Evolutionary conservation across 345 rosid genomes (phyloP), one percentile per base, ranked within the genome.

Genomic region (Pugionium cornutum): DNA sequence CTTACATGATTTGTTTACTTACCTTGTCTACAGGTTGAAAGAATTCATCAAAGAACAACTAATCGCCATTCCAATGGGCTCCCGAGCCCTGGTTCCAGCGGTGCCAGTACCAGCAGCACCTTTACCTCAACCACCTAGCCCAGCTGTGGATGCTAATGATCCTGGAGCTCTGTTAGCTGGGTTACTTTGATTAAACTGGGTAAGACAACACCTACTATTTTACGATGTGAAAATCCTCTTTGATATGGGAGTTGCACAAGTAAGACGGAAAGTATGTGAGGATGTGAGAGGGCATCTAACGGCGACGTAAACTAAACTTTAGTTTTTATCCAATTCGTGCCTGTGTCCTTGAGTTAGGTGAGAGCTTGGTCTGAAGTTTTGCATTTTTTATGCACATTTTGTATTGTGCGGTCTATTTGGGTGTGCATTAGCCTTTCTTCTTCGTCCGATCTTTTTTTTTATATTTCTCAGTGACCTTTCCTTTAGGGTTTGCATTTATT

Each of bases 31-130:
- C 90, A 95, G 99, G 91, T 82, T 95, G 79, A 95, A 84, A 80
- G 99, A 95, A 71, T 95, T 80, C 58, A 79, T 95, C 60, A 91
- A 91, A 79, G 99, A 95, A 78, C 96, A 86, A 36, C 69, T 95
- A 70, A 70, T 86, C 27, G 48, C 57, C 35, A 79, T 89, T 53
- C 96, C 96, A 1, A 56, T 43, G 30, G 76, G 83, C 72, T 73
- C 91, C 2, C 77, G 45, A 53, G 83, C 83, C 62, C 78, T 83
- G 6, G 69, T 60, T 50, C 78, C 82, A 35, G 64, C 80, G 48
- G 76, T 70, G 18, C 74, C 86, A 11, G 46, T 74, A 34, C 64
- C 85, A n/a, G 46, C 72, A 34, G 62, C 84, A 51, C 81, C 18
- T 18, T 18, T 18, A 18, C 0, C 18, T 18, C 18, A 18, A 18